Conservation (phyloP, 116 monocot species). For the Trichopus zeylanicus region DNA sequence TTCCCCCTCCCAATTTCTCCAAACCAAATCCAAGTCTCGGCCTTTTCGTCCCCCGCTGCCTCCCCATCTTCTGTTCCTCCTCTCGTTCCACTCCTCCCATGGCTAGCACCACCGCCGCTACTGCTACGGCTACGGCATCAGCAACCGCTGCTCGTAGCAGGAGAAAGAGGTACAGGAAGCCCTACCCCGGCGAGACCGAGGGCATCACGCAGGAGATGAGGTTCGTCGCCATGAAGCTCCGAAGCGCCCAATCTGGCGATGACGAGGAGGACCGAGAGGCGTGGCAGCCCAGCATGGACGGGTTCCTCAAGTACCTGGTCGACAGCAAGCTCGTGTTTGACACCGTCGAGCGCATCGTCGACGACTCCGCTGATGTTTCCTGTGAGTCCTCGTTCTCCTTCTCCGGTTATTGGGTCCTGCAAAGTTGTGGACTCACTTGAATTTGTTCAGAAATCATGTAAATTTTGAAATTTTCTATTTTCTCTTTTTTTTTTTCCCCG, state of each 20-base stretch:
- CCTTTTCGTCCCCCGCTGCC: neutral
- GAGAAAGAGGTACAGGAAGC: slow-evolving; percentile 53
- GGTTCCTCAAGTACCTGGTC: slow-evolving; percentile 83
- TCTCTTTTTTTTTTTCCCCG: too few relatives aligned
- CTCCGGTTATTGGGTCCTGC: neutral
- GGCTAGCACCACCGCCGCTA: neutral
- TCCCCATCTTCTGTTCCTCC: slow-evolving; percentile 1
- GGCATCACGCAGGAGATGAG: slow-evolving; percentile 95
- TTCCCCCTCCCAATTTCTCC: too few relatives aligned
- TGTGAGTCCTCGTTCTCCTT: slow-evolving; percentile 36
- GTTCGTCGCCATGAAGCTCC: slow-evolving; percentile 88
- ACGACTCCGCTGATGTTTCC: slow-evolving; percentile 67
- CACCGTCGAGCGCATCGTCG: slow-evolving; percentile 65
- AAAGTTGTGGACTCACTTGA: too few relatives aligned
- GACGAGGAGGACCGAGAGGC: slow-evolving; percentile 14
- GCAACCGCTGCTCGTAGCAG: slow-evolving; percentile 22
- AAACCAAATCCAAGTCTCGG: neutral
- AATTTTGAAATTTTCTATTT: too few relatives aligned
- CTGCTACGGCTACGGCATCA: too few relatives aligned
- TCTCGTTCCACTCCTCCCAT: neutral
- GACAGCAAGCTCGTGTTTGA: slow-evolving; percentile 86
- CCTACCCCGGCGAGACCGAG: slow-evolving; percentile 68
- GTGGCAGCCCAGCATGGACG: slow-evolving; percentile 76
- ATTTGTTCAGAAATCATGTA: too few relatives aligned
- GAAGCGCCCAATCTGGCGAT: slow-evolving; percentile 7